Conservation (phyloP, 2,329 filamentous ascomycete genomes). For the Ophidiomyces ophidiicola region DNA sequence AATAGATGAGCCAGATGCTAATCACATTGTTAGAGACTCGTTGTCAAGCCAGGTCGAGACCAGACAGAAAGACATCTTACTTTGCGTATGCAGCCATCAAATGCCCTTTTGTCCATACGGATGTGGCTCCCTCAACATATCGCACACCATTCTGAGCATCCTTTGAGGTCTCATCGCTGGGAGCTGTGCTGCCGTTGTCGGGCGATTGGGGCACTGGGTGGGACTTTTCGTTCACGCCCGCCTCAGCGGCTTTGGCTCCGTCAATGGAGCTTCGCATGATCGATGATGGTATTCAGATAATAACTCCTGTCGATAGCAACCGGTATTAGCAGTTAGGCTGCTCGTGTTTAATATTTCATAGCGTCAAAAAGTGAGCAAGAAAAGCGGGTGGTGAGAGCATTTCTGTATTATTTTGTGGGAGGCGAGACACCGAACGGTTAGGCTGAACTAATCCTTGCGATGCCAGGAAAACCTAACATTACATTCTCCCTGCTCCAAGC, state of each 20-base stretch:
- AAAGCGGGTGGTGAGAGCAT: no score
- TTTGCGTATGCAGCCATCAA: slow-evolving; percentile 25
- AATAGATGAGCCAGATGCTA: slow-evolving; percentile 27
- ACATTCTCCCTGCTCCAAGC: not conserved
- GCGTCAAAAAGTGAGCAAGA: not conserved
- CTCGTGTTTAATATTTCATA: not conserved
- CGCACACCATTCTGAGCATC: slow-evolving; percentile 22
- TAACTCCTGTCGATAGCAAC: no score
- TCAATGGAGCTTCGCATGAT: slow-evolving; percentile 1
- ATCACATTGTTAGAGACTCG: not conserved
- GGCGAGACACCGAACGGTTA: not conserved
- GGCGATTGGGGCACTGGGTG: not conserved
- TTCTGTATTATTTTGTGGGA: no score
- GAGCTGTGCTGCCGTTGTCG: not conserved
- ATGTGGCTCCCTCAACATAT: slow-evolving; percentile 28
- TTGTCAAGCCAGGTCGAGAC: not conserved
- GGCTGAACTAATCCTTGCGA: not conserved
- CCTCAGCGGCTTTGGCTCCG: not conserved
- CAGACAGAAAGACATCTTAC: slow-evolving; percentile 16
- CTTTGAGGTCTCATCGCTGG: not conserved
- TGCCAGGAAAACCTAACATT: slow-evolving; percentile 1
- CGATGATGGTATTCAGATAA: not conserved
- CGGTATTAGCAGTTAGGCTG: not conserved
- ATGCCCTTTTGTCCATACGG: slow-evolving; percentile 28
- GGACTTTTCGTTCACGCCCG: not conserved